phyloP scores from a whole-genome alignment of 352 stramenopile species.

The Phytopythium helicoides region DNA sequence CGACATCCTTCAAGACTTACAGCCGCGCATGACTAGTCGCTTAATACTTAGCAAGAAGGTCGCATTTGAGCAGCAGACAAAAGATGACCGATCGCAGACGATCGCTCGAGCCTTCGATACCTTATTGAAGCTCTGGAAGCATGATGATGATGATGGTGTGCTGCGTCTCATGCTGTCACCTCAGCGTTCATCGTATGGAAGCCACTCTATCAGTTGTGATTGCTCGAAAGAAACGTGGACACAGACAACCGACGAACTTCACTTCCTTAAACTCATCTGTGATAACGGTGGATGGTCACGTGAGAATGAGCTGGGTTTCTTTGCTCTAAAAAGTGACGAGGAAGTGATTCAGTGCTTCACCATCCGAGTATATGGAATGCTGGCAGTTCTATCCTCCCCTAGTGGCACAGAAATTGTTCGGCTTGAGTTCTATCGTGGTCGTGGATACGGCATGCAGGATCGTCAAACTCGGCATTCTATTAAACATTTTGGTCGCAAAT shows the following conservation, averaged over 20 bases:
- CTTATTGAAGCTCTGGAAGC: background rate
- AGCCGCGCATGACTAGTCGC: too few species aligned
- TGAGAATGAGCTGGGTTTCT: background rate
- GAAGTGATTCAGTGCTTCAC: background rate
- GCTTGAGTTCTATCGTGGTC: background rate
- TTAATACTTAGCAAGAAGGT: background rate
- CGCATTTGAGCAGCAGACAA: background rate
- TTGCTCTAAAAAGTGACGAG: constrained; percentile 6
- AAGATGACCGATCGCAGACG: background rate
- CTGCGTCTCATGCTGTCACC: background rate
- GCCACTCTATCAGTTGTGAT: background rate
- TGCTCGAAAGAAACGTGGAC: background rate
- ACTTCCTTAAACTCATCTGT: background rate
- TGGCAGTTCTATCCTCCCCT: background rate
- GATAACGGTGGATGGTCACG: background rate
- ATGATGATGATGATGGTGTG: background rate
- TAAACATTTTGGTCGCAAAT: constrained; percentile 6
- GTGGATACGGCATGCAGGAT: background rate
- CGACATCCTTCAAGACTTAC: too few species aligned
- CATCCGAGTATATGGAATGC: background rate
- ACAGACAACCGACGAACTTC: background rate
- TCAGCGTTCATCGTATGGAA: background rate
- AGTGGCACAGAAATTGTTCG: background rate
- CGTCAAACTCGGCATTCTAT: background rate
- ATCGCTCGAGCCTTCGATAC: background rate